Base-by-base conservation (phyloP, 495 filamentous ascomycete species). In the Oidiodendron maius region DNA sequence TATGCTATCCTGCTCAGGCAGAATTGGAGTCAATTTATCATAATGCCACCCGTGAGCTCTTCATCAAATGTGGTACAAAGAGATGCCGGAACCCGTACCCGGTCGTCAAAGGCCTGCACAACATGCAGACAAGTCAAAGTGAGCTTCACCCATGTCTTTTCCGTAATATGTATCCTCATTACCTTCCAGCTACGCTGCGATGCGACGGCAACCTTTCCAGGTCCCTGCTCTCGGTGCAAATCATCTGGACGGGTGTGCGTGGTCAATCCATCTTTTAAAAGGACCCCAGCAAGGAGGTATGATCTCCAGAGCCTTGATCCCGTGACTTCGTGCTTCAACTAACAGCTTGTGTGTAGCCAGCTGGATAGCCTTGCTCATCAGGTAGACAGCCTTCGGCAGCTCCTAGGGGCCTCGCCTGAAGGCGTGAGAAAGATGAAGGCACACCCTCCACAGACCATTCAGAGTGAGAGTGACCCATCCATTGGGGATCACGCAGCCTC, bases 71-170 rank as follows among this genome's bases (percentile, higher is more conserved):
- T n/a, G n/a, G n/a, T n/a, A n/a, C n/a, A n/a, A n/a, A n/a, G n/a
- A n/a, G n/a, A n/a, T n/a, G n/a, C n/a, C n/a, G n/a, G n/a, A 34
- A 34, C 28, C 8, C 8, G n/a, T 34, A 34, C 28, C 8, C 28
- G 28, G 28, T 34, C 28, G n/a, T 8, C 28, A 34, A 28, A 34
- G n/a, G 42, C 42, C 3, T 45, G 42, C 25, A 45, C 42, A 8
- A 12, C 42, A 30, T 45, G 42, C 21, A 16, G 42, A 3, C 42
- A 45, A 45, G 42, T 45, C 25, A 45, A 45, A 23, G 42, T 45
- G 11, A 22, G 40, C 11, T 8, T 43, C 5, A 10, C 4, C 21
- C 8, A 34, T n/a, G 28, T 20, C 25, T 16, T 13, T 43, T 21
- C 11, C 40, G 8, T 21, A 20, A 9, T 8, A 43, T 13, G 40